These are phyloP conservation scores for Podosphaera xanthii DNA, from an alignment of 2,329 filamentous ascomycete genomes.

Conservation along the genomic window DNA sequence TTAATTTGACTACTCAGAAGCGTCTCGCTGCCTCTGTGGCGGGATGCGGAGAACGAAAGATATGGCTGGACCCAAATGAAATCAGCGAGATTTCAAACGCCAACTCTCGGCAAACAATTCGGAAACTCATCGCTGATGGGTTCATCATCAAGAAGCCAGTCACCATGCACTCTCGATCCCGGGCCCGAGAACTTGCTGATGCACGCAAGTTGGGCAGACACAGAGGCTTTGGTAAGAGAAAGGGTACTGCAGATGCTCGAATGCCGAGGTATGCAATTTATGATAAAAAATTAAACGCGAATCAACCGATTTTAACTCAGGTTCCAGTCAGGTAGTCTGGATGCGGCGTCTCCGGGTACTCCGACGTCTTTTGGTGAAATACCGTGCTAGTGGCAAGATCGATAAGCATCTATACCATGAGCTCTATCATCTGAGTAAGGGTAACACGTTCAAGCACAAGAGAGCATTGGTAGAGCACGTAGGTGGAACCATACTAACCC, in stretches of 20 bases:
- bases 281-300: background rate
- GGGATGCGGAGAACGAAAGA: constrained; percentile 99
- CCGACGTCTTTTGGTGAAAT: constrained; percentile 97
- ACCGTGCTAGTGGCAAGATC: constrained; percentile 98
- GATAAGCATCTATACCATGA: constrained; percentile 99
- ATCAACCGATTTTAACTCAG: background rate
- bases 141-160: constrained; percentile 99
- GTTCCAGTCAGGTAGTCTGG: constrained; percentile 76
- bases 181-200: constrained; percentile 84
- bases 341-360: constrained; percentile 99
- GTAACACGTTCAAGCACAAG: constrained; percentile 99
- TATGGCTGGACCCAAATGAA: constrained; percentile 99
- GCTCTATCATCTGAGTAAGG: constrained; percentile 99
- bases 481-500: constrained; percentile 27
- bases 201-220: constrained; percentile 90
- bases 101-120: constrained; percentile 99
- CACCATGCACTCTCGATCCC: constrained; percentile 96
- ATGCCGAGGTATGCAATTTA: constrained; percentile 66
- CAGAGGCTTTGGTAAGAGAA: constrained; percentile 99
- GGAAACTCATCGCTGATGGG: constrained; percentile 98
- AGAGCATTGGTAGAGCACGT: constrained; percentile 98
- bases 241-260: constrained; percentile 99
- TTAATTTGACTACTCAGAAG: constrained; percentile 99
- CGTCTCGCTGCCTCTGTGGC: constrained; percentile 97
- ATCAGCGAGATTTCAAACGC: constrained; percentile 98